Evolutionary conservation across 805 yeast genomes (phyloP), one percentile per base, ranked within the genome.

Genomic region (Metschnikowia proteae): DNA sequence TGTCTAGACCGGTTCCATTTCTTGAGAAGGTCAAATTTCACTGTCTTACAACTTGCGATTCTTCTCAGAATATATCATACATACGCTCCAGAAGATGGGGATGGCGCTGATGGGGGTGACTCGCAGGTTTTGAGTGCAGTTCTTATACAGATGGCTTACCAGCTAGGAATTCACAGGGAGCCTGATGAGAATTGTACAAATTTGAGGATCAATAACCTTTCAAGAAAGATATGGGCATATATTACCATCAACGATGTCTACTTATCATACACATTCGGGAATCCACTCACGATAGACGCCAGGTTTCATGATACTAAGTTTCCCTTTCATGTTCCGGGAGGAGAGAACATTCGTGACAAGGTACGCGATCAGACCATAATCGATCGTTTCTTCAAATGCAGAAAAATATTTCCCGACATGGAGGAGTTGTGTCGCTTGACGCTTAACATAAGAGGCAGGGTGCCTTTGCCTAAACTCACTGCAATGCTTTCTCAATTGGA

Each of bases 131-230:
- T 63, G 31, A 58, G 53, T 42, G 64, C 68, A 6, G 48, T 49
- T 13, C 23, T 61, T 11, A 65, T 82, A 11, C 88, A 83, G 57
- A 81, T 84, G 85, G 87, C 84, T 0, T 73, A 79, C 46, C 74
- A 84, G 34, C 73, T 84, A 53, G 91, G 90, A 0, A 60, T 84
- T 26, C 83, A 84, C 60, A 71, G 89, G 55, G 90, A 84, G 53
- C 89, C 90, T 0, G 75, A 72, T 11, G 61, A 56, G 11, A 48
- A 50, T 11, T 45, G 50, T 30, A 51, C 51, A 3, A 56, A 60
- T 38, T 57, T 56, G 50, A 56, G 52, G 48, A 43, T 45, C 25
- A 53, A 57, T 42, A 51, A 58, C 45, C 49, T 65, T 25, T 52
- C 60, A 8, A 46, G 69, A 36, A 65, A 64, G 32, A 51, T 65